Evolutionary conservation across 2,329 filamentous ascomycete genomes (phyloP), one percentile per base, ranked within the genome.

Genomic region (Canariomyces notabilis): DNA sequence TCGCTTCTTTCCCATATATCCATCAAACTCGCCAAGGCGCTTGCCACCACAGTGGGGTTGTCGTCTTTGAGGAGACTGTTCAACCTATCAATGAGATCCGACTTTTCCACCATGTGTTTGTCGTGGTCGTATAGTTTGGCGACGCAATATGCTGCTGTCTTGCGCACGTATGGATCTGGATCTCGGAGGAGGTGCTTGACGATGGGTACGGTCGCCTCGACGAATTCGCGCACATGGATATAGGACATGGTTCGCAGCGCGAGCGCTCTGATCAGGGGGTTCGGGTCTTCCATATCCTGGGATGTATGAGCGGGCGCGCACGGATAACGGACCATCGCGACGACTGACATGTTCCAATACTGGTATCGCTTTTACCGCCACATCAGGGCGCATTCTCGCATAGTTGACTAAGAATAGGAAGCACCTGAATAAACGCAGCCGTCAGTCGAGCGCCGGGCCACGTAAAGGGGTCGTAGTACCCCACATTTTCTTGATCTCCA

Each of bases 401-500:
- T 98, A 98, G 70, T 98, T 97, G 64, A 97, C 93, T 50, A 98
- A 72, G 66, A 94, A 98, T 51, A 98, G 73, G 65, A 97, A 98
- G 70, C 93, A 97, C 90, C 90, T 96, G 61, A 38, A 26, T 26
- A 4, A 12, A 15, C 40, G 18, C 21, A 39, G 18, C 22, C 11
- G 56, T 70, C 61, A 71, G 64, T 57, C 38, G 35, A 12, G 12
- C 18, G 4, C 20, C 16, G 1, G 8, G 12, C 6, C 5, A 23
- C 3, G 11, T 15, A 3, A 12, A 12, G 5, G 5, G 2, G 7
- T n/a, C 41, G 21, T 20, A 19, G 41, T 26, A 37, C 64, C 80
- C 57, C 73, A 96, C 93, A 98, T 98, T 77, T 98, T 98, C 79
- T 98, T 98, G 70, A 98, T 96, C 70, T 98, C 93, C 65, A 98